Conservation (phyloP, 441 rosid genomes). For the Arabidopsis lyrata region DNA sequence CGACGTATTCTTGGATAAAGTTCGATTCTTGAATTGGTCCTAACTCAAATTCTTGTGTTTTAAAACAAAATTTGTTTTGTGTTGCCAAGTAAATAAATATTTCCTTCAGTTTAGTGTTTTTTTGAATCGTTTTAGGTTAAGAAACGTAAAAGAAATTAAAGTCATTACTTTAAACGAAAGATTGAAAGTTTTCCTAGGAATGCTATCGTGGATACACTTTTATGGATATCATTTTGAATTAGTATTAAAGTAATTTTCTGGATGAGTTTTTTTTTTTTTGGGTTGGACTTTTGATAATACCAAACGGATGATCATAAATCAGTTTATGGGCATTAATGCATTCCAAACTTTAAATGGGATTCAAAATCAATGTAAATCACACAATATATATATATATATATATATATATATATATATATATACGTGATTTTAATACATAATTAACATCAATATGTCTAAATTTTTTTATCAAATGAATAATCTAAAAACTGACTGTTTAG, state of each 20-base stretch:
- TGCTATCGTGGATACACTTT: background rate
- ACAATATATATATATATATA: too few relatives aligned
- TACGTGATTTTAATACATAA: too few relatives aligned
- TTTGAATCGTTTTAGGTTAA: background rate
- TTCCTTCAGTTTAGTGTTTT: background rate
- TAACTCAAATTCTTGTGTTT: background rate
- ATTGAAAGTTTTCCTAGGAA: background rate
- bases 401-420: too few relatives aligned
- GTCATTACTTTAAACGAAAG: background rate
- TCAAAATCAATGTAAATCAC: too few relatives aligned
- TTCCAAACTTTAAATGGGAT: too few relatives aligned
- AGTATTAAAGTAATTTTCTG: background rate
- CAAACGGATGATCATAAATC: background rate
- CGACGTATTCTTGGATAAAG: slow-evolving; percentile 26
- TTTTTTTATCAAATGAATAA: too few relatives aligned
- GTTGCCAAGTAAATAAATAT: background rate
- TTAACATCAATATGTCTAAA: too few relatives aligned
- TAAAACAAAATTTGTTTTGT: background rate
- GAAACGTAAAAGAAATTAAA: background rate
- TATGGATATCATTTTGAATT: background rate
- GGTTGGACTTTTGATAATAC: background rate
- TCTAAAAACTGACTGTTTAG: too few relatives aligned
- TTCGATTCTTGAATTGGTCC: slow-evolving; percentile 28
- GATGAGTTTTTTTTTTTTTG: background rate
- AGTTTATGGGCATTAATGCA: too few relatives aligned